A percentile compares a stretch with the other conserved stretches of the same genome.
Conservation (phyloP, 2,329 filamentous ascomycete genomes). For the Aspergillus transmontanensis region DNA sequence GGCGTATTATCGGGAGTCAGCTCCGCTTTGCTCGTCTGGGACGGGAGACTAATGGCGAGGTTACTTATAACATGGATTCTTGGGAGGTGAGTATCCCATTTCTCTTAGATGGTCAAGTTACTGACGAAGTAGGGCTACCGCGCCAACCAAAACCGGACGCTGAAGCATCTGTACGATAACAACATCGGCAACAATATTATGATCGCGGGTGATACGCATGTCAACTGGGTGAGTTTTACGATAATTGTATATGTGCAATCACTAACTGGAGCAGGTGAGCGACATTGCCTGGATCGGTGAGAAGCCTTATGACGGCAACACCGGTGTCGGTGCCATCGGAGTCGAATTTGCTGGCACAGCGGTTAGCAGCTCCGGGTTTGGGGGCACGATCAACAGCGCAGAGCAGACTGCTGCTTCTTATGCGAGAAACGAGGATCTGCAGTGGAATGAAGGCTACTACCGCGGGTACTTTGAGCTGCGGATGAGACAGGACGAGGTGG, state of each 20-base stretch:
- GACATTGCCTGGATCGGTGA: constrained; percentile 63
- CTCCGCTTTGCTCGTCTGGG: constrained; percentile 41
- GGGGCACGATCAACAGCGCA: constrained; percentile 59
- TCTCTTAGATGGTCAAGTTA: no score
- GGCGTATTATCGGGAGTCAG: constrained; percentile 73
- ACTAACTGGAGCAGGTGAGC: constrained; percentile 20
- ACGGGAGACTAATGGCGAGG: constrained; percentile 3
- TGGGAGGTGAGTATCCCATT: constrained; percentile 47
- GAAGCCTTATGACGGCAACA: constrained; percentile 53
- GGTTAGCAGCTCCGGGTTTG: constrained; percentile 63
- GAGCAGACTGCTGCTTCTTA: constrained; percentile 53
- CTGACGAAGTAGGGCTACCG: constrained; percentile 55
- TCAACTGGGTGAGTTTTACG: constrained; percentile 57
- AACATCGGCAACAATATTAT: constrained; percentile 74
- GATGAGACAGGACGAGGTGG: constrained; percentile 58
- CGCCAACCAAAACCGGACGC: constrained; percentile 71
- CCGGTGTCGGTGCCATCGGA: constrained; percentile 59
- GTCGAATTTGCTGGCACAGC: constrained; percentile 70
- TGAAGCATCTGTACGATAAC: constrained; percentile 67
- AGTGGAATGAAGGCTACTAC: constrained; percentile 75
- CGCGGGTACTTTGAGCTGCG: constrained; percentile 71
- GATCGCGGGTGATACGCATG: constrained; percentile 70
- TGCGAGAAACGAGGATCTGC: constrained; percentile 62
- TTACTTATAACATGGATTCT: constrained; percentile 47
- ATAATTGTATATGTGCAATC: neutral